Conservation (phyloP, 2,329 filamentous ascomycete species). For the Fusarium sp. region DNA sequence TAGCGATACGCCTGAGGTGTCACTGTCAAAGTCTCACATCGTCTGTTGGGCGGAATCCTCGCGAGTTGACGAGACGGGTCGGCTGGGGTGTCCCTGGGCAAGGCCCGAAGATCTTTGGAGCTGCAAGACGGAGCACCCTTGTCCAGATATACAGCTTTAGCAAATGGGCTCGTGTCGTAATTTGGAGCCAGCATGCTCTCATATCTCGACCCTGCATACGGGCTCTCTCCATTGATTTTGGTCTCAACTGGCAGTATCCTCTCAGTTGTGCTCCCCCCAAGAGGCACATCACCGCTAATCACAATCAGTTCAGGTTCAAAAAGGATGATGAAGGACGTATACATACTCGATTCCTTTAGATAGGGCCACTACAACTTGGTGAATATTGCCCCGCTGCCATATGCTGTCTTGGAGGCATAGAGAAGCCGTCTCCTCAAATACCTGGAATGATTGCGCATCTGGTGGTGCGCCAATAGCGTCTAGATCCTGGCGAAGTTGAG, state of each 20-base stretch:
- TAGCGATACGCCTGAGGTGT: conserved; percentile 13
- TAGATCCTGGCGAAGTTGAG: neutral
- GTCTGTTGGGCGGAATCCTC: neutral
- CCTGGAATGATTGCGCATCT: conserved; percentile 7
- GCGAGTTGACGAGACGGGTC: conserved; percentile 1
- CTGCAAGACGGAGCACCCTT: conserved; percentile 1
- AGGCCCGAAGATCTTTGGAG: neutral
- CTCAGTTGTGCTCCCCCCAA: neutral
- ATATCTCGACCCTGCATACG: neutral
- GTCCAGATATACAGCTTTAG: neutral
- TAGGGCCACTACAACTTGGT: conserved; percentile 9
- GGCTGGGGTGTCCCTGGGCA: conserved; percentile 3
- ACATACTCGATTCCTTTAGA: conserved; percentile 1
- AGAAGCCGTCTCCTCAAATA: neutral
- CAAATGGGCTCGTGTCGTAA: neutral
- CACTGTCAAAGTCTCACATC: conserved; percentile 2
- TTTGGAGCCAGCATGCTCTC: neutral
- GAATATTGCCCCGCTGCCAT: conserved; percentile 5
- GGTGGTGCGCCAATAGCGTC: conserved; percentile 8
- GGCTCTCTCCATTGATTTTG: conserved; percentile 4
- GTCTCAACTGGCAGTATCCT: neutral
- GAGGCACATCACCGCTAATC: neutral
- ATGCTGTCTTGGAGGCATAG: conserved; percentile 10
- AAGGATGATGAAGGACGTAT: neutral
- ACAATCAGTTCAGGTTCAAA: neutral